A percentile compares a stretch with the other conserved stretches of the same genome.
Conservation (phyloP, 257 asterid genomes). For the Cordia subcordata region DNA sequence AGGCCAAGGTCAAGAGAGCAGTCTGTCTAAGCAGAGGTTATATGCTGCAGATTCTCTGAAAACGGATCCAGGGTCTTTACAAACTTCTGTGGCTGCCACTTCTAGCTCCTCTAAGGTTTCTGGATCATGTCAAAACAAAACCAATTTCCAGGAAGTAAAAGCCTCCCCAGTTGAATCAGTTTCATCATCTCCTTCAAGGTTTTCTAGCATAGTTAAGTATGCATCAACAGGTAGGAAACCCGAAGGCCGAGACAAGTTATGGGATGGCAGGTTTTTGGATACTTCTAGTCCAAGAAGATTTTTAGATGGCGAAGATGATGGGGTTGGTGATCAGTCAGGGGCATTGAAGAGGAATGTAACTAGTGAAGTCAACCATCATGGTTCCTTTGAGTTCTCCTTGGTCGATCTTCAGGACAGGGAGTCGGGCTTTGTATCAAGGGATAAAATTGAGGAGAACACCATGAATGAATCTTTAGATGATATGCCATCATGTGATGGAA, state of each 20-base stretch:
- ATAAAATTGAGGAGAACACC: conserved; percentile 16
- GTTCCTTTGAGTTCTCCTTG: conserved; percentile 21
- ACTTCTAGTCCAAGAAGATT: conserved; percentile 44
- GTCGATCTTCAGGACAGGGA: conserved; percentile 26
- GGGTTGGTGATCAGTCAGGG: conserved; percentile 29
- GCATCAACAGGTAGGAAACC: conserved; percentile 33
- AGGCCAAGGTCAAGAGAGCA: conserved; percentile 30
- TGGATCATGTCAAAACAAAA: conserved; percentile 68
- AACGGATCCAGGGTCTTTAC: conserved; percentile 49
- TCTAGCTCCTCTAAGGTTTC: conserved; percentile 97
- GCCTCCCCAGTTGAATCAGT: conserved; percentile 96
- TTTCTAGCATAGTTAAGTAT: conserved; percentile 37
- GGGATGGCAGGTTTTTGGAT: conserved; percentile 38
- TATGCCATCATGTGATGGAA: conserved; percentile 35
- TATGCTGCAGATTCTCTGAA: conserved; percentile 45
- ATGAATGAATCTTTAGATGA: conserved; percentile 28
- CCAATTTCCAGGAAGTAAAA: conserved; percentile 61
- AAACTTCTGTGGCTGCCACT: conserved; percentile 71
- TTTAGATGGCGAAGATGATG: conserved; percentile 38
- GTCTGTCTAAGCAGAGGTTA: conserved; percentile 25
- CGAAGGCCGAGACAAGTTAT: conserved; percentile 33
- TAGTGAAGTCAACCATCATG: conserved; percentile 29
- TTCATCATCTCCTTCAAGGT: conserved; percentile 86
- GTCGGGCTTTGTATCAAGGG: conserved; percentile 17
- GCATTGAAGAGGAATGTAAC: conserved; percentile 28